Percentiles rank a stretch among this genome's conserved stretches.
phyloP scores from a whole-genome alignment of 1,139 yeast genomes.

The Scheffersomyces cryptocercus region DNA sequence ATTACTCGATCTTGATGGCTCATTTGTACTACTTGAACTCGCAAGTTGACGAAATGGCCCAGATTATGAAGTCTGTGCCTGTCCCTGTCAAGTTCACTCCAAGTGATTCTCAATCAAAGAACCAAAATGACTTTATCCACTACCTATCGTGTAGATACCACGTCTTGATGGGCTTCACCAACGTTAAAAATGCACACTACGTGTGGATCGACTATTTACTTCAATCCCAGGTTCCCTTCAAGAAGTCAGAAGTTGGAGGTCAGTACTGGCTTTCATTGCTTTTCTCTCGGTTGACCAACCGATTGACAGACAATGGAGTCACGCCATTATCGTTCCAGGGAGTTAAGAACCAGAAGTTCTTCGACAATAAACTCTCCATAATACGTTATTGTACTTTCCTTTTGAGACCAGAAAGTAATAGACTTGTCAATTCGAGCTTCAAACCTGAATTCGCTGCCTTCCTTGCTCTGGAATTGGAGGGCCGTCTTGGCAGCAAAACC shows the following conservation, averaged over 20 bases:
- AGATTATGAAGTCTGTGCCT: constrained; percentile 13
- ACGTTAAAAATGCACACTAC: constrained; percentile 17
- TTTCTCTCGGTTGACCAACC: constrained; percentile 24
- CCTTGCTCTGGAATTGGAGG: constrained; percentile 26
- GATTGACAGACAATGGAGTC: constrained; percentile 23
- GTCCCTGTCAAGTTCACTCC: constrained; percentile 4
- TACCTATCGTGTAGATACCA: constrained; percentile 40
- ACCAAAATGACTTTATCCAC: constrained; percentile 28
- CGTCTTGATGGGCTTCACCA: constrained; percentile 33
- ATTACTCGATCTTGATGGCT: constrained; percentile 34
- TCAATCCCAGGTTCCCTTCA: constrained; percentile 27
- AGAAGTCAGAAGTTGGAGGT: constrained; percentile 38
- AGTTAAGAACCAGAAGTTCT: constrained; percentile 25
- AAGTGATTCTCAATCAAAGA: constrained; percentile 11
- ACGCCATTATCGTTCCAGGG: constrained; percentile 11
- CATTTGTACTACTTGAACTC: constrained; percentile 37
- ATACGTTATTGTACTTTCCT: constrained; percentile 33
- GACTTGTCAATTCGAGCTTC: constrained; percentile 23
- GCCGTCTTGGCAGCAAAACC: constrained; percentile 16
- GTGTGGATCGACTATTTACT: constrained; percentile 37
- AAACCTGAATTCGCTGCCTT: constrained; percentile 31
- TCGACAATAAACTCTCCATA: constrained; percentile 25
- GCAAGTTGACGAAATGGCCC: constrained; percentile 23
- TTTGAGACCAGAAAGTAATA: constrained; percentile 25
- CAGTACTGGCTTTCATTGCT: constrained; percentile 41